phyloP scores from a whole-genome alignment of 2,329 filamentous ascomycete genomes.

The Simplicillium aogashimaense region DNA sequence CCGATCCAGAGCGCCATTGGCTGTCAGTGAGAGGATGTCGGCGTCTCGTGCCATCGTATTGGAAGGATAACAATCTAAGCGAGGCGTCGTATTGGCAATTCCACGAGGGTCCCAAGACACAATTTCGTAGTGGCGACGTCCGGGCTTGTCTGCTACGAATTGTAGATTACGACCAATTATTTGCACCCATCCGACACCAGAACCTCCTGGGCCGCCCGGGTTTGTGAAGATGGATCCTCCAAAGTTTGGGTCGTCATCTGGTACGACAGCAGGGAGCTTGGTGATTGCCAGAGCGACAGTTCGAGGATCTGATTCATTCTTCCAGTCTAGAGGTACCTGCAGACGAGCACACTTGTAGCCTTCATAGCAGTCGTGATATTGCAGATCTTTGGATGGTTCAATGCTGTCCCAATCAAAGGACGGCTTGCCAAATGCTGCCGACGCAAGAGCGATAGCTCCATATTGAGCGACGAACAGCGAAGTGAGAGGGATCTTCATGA shows the following conservation, averaged over 20 bases:
- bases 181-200: constrained; percentile 16
- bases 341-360: constrained; percentile 23
- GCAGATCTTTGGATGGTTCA: constrained; percentile 17
- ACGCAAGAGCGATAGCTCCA: too few species aligned
- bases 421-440: neutral
- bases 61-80: constrained; percentile 19
- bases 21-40: constrained; percentile 15
- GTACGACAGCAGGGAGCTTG: constrained; percentile 20
- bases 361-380: constrained; percentile 22
- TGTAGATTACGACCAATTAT: constrained; percentile 13
- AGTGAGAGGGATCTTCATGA: too few species aligned
- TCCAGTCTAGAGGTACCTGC: constrained; percentile 24
- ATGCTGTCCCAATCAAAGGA: constrained; percentile 18
- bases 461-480: too few species aligned
- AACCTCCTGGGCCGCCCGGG: constrained; percentile 27
- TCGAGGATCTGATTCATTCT: constrained; percentile 10
- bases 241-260: constrained; percentile 18
- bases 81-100: constrained; percentile 18
- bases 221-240: constrained; percentile 24
- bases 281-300: constrained; percentile 21
- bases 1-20: constrained; percentile 16
- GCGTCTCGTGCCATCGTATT: constrained; percentile 13
- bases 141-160: constrained; percentile 10
- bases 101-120: constrained; percentile 27
- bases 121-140: constrained; percentile 20